Base-by-base conservation (phyloP, 2,329 filamentous ascomycete species). In the Ophiostoma novo-ulmi region DNA sequence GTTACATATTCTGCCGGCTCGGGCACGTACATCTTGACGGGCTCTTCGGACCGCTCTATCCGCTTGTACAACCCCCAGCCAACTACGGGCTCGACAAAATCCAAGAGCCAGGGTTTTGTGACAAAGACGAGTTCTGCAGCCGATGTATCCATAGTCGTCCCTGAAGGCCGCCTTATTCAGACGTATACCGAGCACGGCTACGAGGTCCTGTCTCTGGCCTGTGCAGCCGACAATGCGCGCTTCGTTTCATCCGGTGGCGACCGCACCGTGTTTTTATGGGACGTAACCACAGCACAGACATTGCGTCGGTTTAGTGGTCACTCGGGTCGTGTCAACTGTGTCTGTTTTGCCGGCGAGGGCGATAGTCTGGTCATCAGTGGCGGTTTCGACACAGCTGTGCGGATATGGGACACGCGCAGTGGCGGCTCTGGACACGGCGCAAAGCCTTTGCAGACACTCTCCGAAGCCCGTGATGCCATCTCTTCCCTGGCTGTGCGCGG, bases 191-290 rank as follows among this genome's bases (percentile, higher is more conserved):
- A 91, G 2, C 95, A 99, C 80, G 94, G 93, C 75, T 97, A 99
- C 82, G 91, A 94, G 75, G 91, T 99, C 8, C 89, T 97, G 72
- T 91, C 92, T 74, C 84, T 99, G 55, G 84, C 87, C 69, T 90
- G 97, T 68, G 82, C 87, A 8, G 77, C 82, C 35, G 90, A 93
- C 81, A 99, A 99, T 80, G 87, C 92, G 74, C 88, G 88, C 63
- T 97, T 99, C 79, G 90, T 89, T 11, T 94, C 90, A n/a, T 87
- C 88, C 1, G 95, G 95, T 75, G 95, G 95, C 72, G 95, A 99
- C 81, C 91, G 94, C 75, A 85, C 87, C 73, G 93, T 97, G 0
- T 97, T 97, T 78, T 84, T 97, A 5, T 98, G 95, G 95, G 95
- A 99, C 80, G 95, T 98, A 0, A 85, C 90, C 66, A 91, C 89